phyloP scores from a whole-genome alignment of 768 basidiomycete species.

The Naganishia friedmannii region DNA sequence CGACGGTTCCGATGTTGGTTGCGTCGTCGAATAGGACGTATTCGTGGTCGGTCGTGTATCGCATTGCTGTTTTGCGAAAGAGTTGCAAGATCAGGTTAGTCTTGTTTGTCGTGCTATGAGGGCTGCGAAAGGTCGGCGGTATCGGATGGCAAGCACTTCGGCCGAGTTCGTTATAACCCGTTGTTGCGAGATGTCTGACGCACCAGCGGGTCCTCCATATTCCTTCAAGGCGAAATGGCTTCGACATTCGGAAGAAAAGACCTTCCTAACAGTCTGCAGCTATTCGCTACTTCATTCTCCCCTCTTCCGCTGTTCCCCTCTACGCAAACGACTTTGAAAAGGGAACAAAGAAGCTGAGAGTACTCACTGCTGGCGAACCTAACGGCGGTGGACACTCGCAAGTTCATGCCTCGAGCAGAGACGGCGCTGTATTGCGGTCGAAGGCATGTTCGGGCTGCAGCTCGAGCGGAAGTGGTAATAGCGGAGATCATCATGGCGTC shows the following conservation, averaged over 20 bases:
- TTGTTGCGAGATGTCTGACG: too few relatives aligned
- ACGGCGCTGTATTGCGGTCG: not conserved
- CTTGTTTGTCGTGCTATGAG: too few relatives aligned
- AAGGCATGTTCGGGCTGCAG: not conserved
- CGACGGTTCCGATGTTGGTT: conserved; percentile 72
- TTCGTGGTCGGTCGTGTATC: conserved; percentile 86
- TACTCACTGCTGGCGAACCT: conserved; percentile 29
- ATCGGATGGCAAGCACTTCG: too few relatives aligned
- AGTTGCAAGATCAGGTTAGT: not conserved
- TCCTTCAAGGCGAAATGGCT: too few relatives aligned
- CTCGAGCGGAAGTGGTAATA: conserved; percentile 11
- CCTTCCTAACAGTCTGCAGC: not conserved
- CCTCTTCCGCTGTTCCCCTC: not conserved
- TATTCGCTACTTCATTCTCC: too few relatives aligned
- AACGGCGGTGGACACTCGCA: conserved; percentile 11
- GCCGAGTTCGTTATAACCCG: too few relatives aligned
- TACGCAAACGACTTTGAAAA: not conserved
- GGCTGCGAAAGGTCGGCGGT: not conserved
- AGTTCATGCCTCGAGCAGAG: not conserved
- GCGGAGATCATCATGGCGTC: conserved; percentile 19
- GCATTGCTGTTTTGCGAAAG: conserved; percentile 59
- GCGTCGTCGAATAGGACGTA: conserved; percentile 72
- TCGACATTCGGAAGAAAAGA: too few relatives aligned
- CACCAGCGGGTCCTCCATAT: too few relatives aligned
- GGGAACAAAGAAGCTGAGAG: not conserved